These are phyloP conservation scores for Sporothrix euskadiensis DNA, from an alignment of 2,329 filamentous ascomycete genomes.

Conservation along the genomic window DNA sequence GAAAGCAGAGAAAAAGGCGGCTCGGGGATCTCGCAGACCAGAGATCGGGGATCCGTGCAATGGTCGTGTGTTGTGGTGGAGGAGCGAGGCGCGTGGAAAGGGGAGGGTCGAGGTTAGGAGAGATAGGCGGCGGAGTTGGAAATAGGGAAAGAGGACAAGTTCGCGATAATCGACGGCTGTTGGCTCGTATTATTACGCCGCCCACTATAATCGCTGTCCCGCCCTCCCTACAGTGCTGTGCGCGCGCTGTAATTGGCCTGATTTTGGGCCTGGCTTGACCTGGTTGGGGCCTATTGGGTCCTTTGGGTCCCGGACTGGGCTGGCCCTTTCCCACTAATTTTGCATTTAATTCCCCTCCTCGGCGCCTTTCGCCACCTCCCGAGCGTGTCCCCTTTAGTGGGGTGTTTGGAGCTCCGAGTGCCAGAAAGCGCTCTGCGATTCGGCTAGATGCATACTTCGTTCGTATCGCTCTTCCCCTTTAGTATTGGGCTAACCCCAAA, in stretches of 20 bases:
- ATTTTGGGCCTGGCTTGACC: neutral
- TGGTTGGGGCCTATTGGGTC: neutral
- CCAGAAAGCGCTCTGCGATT: neutral
- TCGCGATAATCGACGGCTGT: constrained; percentile 29
- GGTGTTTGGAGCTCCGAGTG: neutral
- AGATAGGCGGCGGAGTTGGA: constrained; percentile 14
- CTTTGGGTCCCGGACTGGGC: neutral
- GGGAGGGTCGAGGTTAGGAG: neutral
- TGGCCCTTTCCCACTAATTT: constrained; percentile 8
- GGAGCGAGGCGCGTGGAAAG: constrained; percentile 19
- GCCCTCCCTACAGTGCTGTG: neutral
- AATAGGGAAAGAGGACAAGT: constrained; percentile 32
- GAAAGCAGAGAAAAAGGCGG: neutral
- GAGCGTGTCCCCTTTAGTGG: constrained; percentile 27
- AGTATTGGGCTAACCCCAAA: neutral
- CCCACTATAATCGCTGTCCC: neutral
- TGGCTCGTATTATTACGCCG: constrained; percentile 14
- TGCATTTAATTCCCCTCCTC: neutral
- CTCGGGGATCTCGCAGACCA: neutral
- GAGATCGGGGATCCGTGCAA: neutral
- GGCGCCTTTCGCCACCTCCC: constrained; percentile 19
- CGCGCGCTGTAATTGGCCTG: constrained; percentile 3
- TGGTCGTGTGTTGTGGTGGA: neutral
- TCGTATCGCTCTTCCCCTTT: neutral
- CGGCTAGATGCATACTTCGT: constrained; percentile 13